Conservation (phyloP, 139 green algal genomes). For the Coelastrella sp. region DNA sequence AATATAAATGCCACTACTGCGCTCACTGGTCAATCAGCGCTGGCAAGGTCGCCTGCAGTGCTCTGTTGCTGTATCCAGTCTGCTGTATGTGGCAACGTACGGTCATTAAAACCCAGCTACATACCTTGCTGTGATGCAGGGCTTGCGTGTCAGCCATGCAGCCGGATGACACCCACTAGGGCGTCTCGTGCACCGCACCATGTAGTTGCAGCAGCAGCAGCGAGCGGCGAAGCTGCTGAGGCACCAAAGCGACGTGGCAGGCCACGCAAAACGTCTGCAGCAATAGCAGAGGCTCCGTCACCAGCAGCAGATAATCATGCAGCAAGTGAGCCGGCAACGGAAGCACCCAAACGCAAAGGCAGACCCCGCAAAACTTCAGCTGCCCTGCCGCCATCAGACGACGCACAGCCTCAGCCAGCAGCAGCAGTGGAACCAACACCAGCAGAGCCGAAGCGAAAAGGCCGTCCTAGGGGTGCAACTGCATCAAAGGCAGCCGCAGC, state of each 20-base stretch:
- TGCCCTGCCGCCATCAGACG: neutral
- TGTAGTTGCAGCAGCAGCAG: neutral
- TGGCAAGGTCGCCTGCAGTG: too few relatives aligned
- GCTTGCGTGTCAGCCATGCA: neutral
- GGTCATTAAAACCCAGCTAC: too few relatives aligned
- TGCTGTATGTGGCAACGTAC: too few relatives aligned
- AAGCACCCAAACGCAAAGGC: neutral
- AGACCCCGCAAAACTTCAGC: conserved; percentile 10
- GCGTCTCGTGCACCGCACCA: neutral
- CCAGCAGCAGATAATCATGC: conserved; percentile 2
- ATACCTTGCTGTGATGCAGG: neutral
- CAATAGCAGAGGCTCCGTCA: conserved; percentile 11
- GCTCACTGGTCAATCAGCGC: too few relatives aligned
- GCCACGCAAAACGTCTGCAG: neutral
- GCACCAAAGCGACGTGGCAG: neutral
- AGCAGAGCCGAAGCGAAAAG: neutral
- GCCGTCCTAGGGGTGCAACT: too few relatives aligned
- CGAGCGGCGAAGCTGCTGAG: neutral
- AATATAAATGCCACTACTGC: too few relatives aligned
- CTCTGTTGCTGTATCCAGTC: too few relatives aligned
- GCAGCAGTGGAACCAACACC: neutral
- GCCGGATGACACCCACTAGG: neutral
- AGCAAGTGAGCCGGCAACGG: neutral
- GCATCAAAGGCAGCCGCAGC: too few relatives aligned
- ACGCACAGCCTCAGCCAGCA: neutral